Percentiles rank a stretch among this genome's conserved stretches.
Evolutionary conservation across 805 yeast genomes (phyloP).

Genomic region (Monosporozyma solicola): DNA sequence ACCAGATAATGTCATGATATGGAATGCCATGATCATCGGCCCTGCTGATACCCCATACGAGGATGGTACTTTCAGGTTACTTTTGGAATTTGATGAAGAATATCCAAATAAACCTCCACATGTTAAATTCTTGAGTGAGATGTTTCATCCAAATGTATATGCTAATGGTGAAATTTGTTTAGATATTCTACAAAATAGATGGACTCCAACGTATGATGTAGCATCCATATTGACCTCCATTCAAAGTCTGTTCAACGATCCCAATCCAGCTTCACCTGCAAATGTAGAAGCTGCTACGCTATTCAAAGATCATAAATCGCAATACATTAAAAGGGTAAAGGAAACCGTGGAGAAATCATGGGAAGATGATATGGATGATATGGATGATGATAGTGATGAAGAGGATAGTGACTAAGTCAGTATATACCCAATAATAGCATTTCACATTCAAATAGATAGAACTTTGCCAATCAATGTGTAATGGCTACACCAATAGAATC

Average conservation of each 20-base stretch:
- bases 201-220: conserved; percentile 98
- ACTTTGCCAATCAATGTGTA: background rate
- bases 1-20: conserved; percentile 93
- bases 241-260: conserved; percentile 88
- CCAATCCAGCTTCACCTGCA: conserved; percentile 94
- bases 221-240: conserved; percentile 90
- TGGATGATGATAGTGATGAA: conserved; percentile 33
- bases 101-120: conserved; percentile 96
- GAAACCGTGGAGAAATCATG: conserved; percentile 93
- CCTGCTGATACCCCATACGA: conserved; percentile 97
- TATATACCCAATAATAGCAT: background rate
- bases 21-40: conserved; percentile 96
- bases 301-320: conserved; percentile 90
- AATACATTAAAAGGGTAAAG: conserved; percentile 82
- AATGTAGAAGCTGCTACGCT: conserved; percentile 95
- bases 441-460: background rate
- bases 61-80: conserved; percentile 88
- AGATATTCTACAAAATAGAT: conserved; percentile 91
- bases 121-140: conserved; percentile 82
- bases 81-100: conserved; percentile 87
- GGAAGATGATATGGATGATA: conserved; percentile 60
- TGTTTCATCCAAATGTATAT: conserved; percentile 98
- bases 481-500: background rate
- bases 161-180: conserved; percentile 92
- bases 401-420: conserved; percentile 23